Evolutionary conservation across 2,329 filamentous ascomycete genomes (phyloP).

Genomic region (Thielaviopsis punctulata): DNA sequence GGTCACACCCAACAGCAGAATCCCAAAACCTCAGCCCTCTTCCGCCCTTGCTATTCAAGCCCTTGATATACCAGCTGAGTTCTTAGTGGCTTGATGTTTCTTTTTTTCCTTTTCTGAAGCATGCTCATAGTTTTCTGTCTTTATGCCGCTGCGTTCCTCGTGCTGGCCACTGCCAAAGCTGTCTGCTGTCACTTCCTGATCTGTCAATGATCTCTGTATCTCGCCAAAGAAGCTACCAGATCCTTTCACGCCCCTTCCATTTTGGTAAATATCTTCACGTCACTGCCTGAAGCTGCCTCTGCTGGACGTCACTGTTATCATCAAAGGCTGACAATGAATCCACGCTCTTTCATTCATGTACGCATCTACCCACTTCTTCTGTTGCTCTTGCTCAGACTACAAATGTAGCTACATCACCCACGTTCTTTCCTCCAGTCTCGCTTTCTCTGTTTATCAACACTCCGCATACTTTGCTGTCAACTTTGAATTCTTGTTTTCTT

Average conservation of each 20-base stretch:
- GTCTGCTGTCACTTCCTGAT: not conserved
- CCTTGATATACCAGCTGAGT: not conserved
- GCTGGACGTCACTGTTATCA: not conserved
- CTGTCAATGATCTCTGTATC: too few species aligned
- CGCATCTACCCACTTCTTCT: not conserved
- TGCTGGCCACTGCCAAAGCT: not conserved
- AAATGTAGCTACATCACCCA: not conserved
- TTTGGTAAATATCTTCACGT: not conserved
- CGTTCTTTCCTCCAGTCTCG: not conserved
- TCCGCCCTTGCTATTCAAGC: not conserved
- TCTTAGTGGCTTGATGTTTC: not conserved
- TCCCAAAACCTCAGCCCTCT: not conserved
- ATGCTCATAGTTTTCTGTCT: not conserved
- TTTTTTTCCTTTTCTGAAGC: too few species aligned
- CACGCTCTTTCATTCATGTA: not conserved
- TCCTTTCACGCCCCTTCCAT: too few species aligned
- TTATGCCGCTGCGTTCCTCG: not conserved
- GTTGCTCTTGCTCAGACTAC: not conserved
- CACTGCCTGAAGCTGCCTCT: not conserved
- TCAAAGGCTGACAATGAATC: not conserved
- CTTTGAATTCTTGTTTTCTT: not conserved
- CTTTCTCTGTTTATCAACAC: not conserved
- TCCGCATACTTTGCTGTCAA: not conserved
- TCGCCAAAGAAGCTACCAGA: too few species aligned
- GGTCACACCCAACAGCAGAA: not conserved